Conservation (phyloP, 73 alveolate genomes). For the Stentor coeruleus region DNA sequence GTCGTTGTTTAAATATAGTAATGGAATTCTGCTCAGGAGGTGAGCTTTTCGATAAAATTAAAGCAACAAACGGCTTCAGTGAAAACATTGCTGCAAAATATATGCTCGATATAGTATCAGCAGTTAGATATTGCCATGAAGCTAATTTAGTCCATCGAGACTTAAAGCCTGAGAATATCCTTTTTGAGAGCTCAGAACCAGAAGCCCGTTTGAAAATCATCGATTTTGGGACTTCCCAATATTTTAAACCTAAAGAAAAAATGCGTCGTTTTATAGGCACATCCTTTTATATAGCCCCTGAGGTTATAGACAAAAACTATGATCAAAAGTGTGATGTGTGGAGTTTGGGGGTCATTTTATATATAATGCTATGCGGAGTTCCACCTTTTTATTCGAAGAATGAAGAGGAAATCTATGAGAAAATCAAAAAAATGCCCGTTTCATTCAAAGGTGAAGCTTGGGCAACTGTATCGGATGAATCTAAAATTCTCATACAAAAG, state of each 20-base stretch:
- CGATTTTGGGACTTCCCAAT: slow-evolving; percentile 75
- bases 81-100: slow-evolving; percentile 43
- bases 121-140: slow-evolving; percentile 79
- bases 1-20: slow-evolving; percentile 28
- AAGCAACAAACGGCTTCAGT: background rate
- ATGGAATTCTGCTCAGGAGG: slow-evolving; percentile 52
- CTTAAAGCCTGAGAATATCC: slow-evolving; percentile 88
- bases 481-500: slow-evolving; percentile 41
- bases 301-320: slow-evolving; percentile 46
- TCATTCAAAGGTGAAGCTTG: slow-evolving; percentile 38
- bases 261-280: slow-evolving; percentile 36
- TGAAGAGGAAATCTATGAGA: slow-evolving; percentile 45
- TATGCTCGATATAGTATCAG: slow-evolving; percentile 65
- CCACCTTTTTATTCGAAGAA: slow-evolving; percentile 36
- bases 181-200: slow-evolving; percentile 66
- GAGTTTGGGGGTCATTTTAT: slow-evolving; percentile 58
- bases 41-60: slow-evolving; percentile 37
- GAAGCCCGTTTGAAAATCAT: slow-evolving; percentile 69
- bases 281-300: slow-evolving; percentile 57
- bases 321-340: slow-evolving; percentile 61
- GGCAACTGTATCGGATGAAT: slow-evolving; percentile 49
- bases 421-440: slow-evolving; percentile 35
- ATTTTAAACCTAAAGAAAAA: slow-evolving; percentile 31
- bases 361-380: slow-evolving; percentile 41
- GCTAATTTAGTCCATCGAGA: slow-evolving; percentile 90